Percentiles rank a stretch among this genome's conserved stretches.
These are phyloP conservation scores for Trichophyton verrucosum DNA, from an alignment of 2,329 filamentous ascomycete species.

Conservation along the genomic window DNA sequence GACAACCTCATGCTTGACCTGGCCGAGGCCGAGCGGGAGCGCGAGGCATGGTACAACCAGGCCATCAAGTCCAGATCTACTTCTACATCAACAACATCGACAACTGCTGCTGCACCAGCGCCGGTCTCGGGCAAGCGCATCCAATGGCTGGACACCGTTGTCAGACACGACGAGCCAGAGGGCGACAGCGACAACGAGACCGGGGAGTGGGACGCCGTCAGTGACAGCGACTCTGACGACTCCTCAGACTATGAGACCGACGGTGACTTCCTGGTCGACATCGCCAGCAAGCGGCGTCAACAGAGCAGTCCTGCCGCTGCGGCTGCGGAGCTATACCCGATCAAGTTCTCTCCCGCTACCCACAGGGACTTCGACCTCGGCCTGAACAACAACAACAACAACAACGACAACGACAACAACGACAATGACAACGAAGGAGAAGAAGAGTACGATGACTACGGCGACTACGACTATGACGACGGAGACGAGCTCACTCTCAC, in stretches of 20 bases:
- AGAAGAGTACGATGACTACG: slow-evolving; percentile 19
- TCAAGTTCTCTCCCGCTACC: neutral
- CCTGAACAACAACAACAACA: slow-evolving; percentile 19
- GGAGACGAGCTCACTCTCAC: slow-evolving; percentile 51
- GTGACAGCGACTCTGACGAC: slow-evolving; percentile 34
- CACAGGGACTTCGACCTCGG: neutral
- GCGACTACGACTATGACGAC: slow-evolving; percentile 36
- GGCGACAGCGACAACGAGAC: slow-evolving; percentile 36
- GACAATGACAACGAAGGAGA: slow-evolving; percentile 32
- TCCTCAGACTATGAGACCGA: slow-evolving; percentile 35
- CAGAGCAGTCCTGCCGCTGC: neutral
- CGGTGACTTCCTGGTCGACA: neutral
- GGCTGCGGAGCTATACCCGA: neutral
- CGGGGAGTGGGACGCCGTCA: slow-evolving; percentile 31
- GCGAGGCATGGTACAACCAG: slow-evolving; percentile 96
- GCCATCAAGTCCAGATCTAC: slow-evolving; percentile 52
- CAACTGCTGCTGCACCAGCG: neutral
- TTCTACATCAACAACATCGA: slow-evolving; percentile 35
- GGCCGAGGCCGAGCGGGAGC: slow-evolving; percentile 84
- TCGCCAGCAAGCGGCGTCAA: neutral
- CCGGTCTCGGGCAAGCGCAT: neutral
- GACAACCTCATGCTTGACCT: slow-evolving; percentile 88
- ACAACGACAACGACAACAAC: slow-evolving; percentile 31
- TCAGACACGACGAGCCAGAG: slow-evolving; percentile 54
- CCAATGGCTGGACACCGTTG: slow-evolving; percentile 46